Percentiles rank a stretch among this genome's conserved stretches.
Evolutionary conservation across 2,329 filamentous ascomycete species (phyloP).

Genomic region (Trichoderma sp.): DNA sequence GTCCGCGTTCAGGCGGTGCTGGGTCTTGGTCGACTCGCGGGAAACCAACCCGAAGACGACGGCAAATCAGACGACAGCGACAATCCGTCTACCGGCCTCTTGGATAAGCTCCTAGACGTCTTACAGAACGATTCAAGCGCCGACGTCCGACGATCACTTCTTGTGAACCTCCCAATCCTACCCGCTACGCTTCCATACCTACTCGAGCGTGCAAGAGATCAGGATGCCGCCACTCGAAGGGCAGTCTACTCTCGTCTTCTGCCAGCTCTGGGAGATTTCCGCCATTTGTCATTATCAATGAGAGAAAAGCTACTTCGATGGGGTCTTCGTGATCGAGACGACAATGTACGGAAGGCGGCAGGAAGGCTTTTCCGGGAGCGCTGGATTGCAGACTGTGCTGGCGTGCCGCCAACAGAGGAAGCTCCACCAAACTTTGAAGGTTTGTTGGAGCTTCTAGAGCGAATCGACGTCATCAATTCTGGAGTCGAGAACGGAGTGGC

Average conservation of each 20-base stretch:
- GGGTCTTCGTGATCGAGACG: slow-evolving; percentile 91
- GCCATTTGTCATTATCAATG: slow-evolving; percentile 89
- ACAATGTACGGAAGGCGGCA: slow-evolving; percentile 88
- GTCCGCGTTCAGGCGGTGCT: slow-evolving; percentile 90
- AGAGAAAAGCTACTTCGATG: slow-evolving; percentile 92
- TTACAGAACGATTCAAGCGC: slow-evolving; percentile 92
- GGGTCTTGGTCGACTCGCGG: slow-evolving; percentile 80
- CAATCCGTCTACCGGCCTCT: slow-evolving; percentile 62
- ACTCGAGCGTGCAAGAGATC: slow-evolving; percentile 84
- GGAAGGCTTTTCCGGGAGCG: slow-evolving; percentile 86
- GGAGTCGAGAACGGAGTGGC: slow-evolving; percentile 87
- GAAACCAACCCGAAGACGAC: slow-evolving; percentile 70
- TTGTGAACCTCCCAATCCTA: slow-evolving; percentile 86
- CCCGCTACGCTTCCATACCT: slow-evolving; percentile 81
- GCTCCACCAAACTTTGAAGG: slow-evolving; percentile 73
- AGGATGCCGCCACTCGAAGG: slow-evolving; percentile 78
- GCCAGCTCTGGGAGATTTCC: slow-evolving; percentile 87
- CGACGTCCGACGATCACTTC: slow-evolving; percentile 82
- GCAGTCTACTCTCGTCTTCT: slow-evolving; percentile 84
- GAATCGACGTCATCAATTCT: slow-evolving; percentile 89
- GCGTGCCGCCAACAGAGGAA: slow-evolving; percentile 56
- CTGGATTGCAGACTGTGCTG: slow-evolving; percentile 97
- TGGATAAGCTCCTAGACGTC: slow-evolving; percentile 81
- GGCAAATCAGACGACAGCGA: slow-evolving; percentile 69
- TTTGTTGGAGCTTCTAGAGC: slow-evolving; percentile 83